Conservation (phyloP, 1,284 basidiomycete species). For the Moniliella sp. region DNA sequence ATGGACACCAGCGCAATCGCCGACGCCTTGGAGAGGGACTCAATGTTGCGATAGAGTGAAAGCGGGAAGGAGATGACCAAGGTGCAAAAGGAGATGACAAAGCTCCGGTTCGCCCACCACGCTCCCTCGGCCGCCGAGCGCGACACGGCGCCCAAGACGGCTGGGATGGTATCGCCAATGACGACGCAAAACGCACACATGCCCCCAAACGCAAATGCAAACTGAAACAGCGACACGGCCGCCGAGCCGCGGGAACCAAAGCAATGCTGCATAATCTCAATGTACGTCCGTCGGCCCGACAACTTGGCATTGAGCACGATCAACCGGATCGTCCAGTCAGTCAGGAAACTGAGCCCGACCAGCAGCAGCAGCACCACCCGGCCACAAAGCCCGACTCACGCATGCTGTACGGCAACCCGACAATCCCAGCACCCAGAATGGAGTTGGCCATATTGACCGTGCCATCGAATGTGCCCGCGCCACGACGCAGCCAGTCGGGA, state of each 20-base stretch:
- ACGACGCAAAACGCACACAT: slow-evolving; percentile 35
- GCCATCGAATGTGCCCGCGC: slow-evolving; percentile 60
- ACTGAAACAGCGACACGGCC: slow-evolving; percentile 89
- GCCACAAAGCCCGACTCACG: slow-evolving; percentile 76
- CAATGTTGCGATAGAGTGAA: slow-evolving; percentile 84
- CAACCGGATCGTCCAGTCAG: slow-evolving; percentile 93
- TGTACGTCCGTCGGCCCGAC: slow-evolving; percentile 73
- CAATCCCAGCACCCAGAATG: slow-evolving; percentile 68
- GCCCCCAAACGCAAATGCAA: slow-evolving; percentile 89
- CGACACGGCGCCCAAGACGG: slow-evolving; percentile 63
- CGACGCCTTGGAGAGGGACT: slow-evolving; percentile 79
- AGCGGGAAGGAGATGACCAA: slow-evolving; percentile 56
- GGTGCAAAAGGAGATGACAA: slow-evolving; percentile 46
- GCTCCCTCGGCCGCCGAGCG: slow-evolving; percentile 53
- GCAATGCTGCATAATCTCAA: slow-evolving; percentile 84
- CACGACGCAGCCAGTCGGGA: slow-evolving; percentile 37
- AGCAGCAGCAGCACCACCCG: slow-evolving; percentile 63
- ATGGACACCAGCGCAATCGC: slow-evolving; percentile 58
- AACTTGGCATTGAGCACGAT: slow-evolving; percentile 80
- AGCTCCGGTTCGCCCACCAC: slow-evolving; percentile 61
- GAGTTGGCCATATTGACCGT: slow-evolving; percentile 89
- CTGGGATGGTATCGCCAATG: slow-evolving; percentile 73
- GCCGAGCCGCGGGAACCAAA: slow-evolving; percentile 51
- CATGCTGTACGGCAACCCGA: slow-evolving; percentile 67
- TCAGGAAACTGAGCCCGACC: slow-evolving; percentile 56